A percentile compares a stretch with the other conserved stretches of the same genome.
These are phyloP conservation scores for Yamadazyma taylorii DNA, from an alignment of 1,139 yeast genomes.

Conservation along the genomic window DNA sequence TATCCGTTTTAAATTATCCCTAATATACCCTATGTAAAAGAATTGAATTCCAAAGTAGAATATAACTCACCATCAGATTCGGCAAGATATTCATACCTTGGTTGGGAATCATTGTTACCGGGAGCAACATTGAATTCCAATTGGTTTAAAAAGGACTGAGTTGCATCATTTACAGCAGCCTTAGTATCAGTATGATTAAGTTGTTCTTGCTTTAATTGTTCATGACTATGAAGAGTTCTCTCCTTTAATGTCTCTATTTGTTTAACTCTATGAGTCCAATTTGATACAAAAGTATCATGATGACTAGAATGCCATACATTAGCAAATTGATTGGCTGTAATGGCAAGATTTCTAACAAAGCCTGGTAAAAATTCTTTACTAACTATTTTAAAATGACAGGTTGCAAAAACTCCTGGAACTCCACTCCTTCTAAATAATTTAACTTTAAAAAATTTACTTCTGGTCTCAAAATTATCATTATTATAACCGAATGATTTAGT, in stretches of 20 bases:
- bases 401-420: slow-evolving; percentile 74
- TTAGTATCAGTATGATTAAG: slow-evolving; percentile 11
- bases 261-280: slow-evolving; percentile 66
- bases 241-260: slow-evolving; percentile 54
- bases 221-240: slow-evolving; percentile 36
- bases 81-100: slow-evolving; percentile 14
- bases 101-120: slow-evolving; percentile 8
- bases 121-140: slow-evolving; percentile 20
- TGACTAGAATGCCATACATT: slow-evolving; percentile 61
- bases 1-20: too few relatives aligned
- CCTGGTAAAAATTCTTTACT: slow-evolving; percentile 58
- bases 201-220: slow-evolving; percentile 20
- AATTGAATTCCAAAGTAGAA: slow-evolving; percentile 43
- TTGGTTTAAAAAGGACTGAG: slow-evolving; percentile 32
- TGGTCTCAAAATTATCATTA: background rate
- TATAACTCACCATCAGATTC: slow-evolving; percentile 25
- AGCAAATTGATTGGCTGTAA: slow-evolving; percentile 72
- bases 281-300: slow-evolving; percentile 50
- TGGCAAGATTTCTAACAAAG: slow-evolving; percentile 65
- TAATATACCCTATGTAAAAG: slow-evolving; percentile 31
- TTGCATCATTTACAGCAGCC: slow-evolving; percentile 20
- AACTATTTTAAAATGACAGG: slow-evolving; percentile 71
- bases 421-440: slow-evolving; percentile 65
- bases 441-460: slow-evolving; percentile 49
- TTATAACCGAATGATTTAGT: slow-evolving; percentile 18